Conservation (phyloP, 345 rosid species). For the Xanthoceras sorbifolium region DNA sequence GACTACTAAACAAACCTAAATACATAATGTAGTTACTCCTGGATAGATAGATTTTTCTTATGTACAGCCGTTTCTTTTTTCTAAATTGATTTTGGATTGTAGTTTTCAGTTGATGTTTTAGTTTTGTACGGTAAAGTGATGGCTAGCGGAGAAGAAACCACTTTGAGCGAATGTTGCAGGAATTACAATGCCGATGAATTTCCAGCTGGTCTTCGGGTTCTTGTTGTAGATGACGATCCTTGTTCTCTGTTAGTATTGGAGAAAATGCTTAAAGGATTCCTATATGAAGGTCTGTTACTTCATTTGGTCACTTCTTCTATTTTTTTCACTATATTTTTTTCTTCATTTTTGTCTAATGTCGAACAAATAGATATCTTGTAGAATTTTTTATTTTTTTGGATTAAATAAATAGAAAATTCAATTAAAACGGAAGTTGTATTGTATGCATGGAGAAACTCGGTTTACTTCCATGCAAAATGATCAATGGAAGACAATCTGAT, state of each 20-base stretch:
- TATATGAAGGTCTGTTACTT: conserved; percentile 43
- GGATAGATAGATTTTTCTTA: neutral
- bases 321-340: neutral
- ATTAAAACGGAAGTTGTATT: too few relatives aligned
- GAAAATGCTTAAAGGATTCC: conserved; percentile 43
- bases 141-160: neutral
- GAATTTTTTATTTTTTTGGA: neutral
- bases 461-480: too few relatives aligned
- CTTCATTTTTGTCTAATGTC: neutral
- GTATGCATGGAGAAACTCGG: too few relatives aligned
- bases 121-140: neutral
- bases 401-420: neutral
- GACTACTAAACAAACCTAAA: neutral
- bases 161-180: neutral
- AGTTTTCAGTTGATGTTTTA: neutral
- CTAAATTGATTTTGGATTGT: neutral
- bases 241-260: conserved; percentile 42
- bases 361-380: neutral
- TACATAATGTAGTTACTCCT: neutral
- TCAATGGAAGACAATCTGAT: too few relatives aligned
- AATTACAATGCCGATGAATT: conserved; percentile 19
- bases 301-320: neutral
- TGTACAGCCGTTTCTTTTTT: too few relatives aligned
- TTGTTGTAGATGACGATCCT: conserved; percentile 51
- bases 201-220: conserved; percentile 43